These are phyloP conservation scores for Creolimax fragrantissima DNA, from an alignment of 78 protist species.

Conservation along the genomic window DNA sequence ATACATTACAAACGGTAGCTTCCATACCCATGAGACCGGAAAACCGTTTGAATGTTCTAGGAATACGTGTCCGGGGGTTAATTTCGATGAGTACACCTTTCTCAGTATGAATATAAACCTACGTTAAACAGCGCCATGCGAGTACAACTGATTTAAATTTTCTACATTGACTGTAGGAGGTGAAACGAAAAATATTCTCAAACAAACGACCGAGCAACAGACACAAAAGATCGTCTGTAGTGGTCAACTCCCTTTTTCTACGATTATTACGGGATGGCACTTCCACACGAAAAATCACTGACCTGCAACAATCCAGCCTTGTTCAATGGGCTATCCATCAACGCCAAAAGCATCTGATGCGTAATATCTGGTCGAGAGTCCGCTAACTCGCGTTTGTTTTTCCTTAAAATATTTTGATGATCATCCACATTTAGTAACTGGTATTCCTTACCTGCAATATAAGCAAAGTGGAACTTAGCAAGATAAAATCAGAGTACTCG, in stretches of 20 bases:
- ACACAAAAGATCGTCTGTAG: too few relatives aligned
- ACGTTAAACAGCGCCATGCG: too few relatives aligned
- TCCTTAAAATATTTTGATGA: constrained; percentile 63
- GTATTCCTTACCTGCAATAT: constrained; percentile 53
- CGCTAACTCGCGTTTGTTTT: constrained; percentile 56
- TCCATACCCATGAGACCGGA: constrained; percentile 84
- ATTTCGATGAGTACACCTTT: constrained; percentile 73
- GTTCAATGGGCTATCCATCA: constrained; percentile 94
- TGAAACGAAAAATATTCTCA: too few relatives aligned
- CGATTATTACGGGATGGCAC: neutral
- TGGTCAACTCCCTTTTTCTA: too few relatives aligned
- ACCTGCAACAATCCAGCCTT: constrained; percentile 81
- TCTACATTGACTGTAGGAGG: too few relatives aligned
- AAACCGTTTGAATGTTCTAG: constrained; percentile 91
- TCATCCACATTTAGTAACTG: constrained; percentile 87
- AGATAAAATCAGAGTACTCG: too few relatives aligned
- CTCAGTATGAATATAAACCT: constrained; percentile 77
- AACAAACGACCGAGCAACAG: too few relatives aligned
- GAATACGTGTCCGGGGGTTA: constrained; percentile 87
- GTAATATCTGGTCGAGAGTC: constrained; percentile 91
- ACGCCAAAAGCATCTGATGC: constrained; percentile 87
- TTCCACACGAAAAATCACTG: neutral
- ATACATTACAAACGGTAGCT: too few relatives aligned
- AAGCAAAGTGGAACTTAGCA: too few relatives aligned
- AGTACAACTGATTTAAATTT: too few relatives aligned